Evolutionary conservation across 352 stramenopile species (phyloP).

Genomic region (Globisporangium splendens): DNA sequence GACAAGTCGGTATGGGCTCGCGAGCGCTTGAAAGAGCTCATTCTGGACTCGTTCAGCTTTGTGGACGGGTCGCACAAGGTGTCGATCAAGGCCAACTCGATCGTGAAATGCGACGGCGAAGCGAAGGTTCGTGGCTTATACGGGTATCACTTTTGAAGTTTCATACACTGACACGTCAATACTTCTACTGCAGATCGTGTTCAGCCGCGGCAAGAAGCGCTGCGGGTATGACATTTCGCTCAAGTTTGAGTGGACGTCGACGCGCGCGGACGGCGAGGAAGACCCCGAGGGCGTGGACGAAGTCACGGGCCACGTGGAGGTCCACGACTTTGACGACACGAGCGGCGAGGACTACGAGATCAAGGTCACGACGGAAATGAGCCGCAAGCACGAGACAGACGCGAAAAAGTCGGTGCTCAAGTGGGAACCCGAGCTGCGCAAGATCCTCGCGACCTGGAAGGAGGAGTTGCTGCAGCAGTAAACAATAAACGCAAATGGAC

Average conservation of each 20-base stretch:
- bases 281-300: conserved; percentile 40
- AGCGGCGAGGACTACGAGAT: conserved; percentile 80
- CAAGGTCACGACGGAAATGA: conserved; percentile 44
- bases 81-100: conserved; percentile 53
- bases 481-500: conserved; percentile 7
- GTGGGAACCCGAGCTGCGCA: conserved; percentile 58
- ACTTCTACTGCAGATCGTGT: conserved; percentile 42
- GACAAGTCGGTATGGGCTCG: conserved; percentile 82
- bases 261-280: conserved; percentile 17
- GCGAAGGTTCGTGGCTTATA: conserved; percentile 64
- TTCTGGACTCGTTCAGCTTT: conserved; percentile 58
- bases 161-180: too few relatives aligned
- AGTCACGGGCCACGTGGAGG: conserved; percentile 63
- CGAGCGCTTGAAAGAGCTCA: conserved; percentile 66
- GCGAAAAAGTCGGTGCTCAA: conserved; percentile 57
- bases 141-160: too few relatives aligned
- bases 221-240: conserved; percentile 81
- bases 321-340: conserved; percentile 86
- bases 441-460: conserved; percentile 73
- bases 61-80: conserved; percentile 42
- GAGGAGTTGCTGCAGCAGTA: conserved; percentile 77
- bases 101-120: conserved; percentile 72
- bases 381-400: conserved; percentile 39
- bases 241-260: conserved; percentile 73
- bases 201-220: conserved; percentile 82